Percentiles rank a stretch among this genome's conserved stretches.
phyloP scores from a whole-genome alignment of 208 protist species.

The Willaertia magna region DNA sequence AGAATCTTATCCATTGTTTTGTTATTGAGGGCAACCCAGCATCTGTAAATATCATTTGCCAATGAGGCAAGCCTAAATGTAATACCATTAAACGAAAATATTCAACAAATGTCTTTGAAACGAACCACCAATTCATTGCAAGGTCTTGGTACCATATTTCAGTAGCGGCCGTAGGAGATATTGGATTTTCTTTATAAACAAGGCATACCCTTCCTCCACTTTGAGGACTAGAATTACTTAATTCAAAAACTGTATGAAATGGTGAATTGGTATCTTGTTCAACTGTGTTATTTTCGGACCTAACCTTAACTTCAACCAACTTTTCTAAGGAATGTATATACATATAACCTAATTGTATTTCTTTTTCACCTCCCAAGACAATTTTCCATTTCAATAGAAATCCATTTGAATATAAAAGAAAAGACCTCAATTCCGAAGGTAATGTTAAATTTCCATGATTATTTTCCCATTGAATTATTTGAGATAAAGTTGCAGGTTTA shows the following conservation, averaged over 20 bases:
- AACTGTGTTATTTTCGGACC: not conserved
- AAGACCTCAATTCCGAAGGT: not conserved
- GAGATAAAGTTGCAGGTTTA: not conserved
- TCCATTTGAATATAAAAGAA: not conserved
- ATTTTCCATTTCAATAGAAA: not conserved
- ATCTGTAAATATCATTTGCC: conserved; percentile 16
- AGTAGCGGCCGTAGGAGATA: not conserved
- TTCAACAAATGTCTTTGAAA: conserved; percentile 4
- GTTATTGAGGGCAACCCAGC: not conserved
- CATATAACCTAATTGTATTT: not conserved
- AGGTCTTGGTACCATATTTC: conserved; percentile 18
- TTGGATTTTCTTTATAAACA: not conserved
- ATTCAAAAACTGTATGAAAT: not conserved
- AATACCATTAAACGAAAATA: conserved; percentile 14
- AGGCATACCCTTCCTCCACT: not conserved
- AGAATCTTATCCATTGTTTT: conserved; percentile 16
- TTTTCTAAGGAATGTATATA: not conserved
- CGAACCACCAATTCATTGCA: not conserved
- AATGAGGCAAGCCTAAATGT: conserved; percentile 12
- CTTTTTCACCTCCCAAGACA: not conserved
- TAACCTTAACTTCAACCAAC: not conserved
- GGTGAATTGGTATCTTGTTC: not conserved
- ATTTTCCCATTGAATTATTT: not conserved
- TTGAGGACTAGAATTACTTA: not conserved
- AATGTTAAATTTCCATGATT: not conserved